A percentile compares a stretch with the other conserved stretches of the same genome.
These are phyloP conservation scores for Venturia asperata DNA, from an alignment of 2,329 filamentous ascomycete species.

Conservation along the genomic window DNA sequence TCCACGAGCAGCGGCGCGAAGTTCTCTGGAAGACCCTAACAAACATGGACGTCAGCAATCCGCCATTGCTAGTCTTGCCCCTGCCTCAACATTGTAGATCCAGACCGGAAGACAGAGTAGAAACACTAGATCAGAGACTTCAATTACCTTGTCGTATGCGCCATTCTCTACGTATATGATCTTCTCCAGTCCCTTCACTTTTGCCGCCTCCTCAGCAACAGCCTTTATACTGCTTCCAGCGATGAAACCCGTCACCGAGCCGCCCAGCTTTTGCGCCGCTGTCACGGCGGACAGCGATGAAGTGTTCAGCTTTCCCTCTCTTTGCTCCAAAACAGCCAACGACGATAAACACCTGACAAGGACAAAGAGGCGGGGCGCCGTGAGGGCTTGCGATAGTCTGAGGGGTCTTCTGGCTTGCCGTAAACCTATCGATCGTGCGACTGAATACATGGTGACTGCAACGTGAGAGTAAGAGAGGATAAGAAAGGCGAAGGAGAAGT, in stretches of 20 bases:
- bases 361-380: slow-evolving; percentile 46
- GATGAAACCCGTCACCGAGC: slow-evolving; percentile 76
- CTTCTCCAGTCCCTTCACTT: slow-evolving; percentile 86
- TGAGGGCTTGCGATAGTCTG: slow-evolving; percentile 26
- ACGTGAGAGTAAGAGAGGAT: neutral
- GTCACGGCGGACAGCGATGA: slow-evolving; percentile 79
- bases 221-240: slow-evolving; percentile 71
- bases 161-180: slow-evolving; percentile 80
- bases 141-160: slow-evolving; percentile 77
- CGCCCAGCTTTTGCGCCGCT: slow-evolving; percentile 80
- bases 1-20: slow-evolving; percentile 88
- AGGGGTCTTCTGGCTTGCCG: slow-evolving; percentile 19
- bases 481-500: neutral
- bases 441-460: slow-evolving; percentile 19
- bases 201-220: slow-evolving; percentile 76
- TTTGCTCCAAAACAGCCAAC: slow-evolving; percentile 86
- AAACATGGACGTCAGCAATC: neutral
- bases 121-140: neutral
- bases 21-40: slow-evolving; percentile 77
- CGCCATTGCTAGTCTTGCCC: neutral
- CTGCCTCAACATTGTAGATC: neutral
- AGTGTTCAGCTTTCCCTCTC: slow-evolving; percentile 75
- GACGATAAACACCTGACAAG: slow-evolving; percentile 71
- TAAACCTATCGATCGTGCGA: slow-evolving; percentile 15
- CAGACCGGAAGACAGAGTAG: neutral